These are phyloP conservation scores for Nannizzia gypsea DNA, from an alignment of 2,329 filamentous ascomycete species.

Conservation along the genomic window DNA sequence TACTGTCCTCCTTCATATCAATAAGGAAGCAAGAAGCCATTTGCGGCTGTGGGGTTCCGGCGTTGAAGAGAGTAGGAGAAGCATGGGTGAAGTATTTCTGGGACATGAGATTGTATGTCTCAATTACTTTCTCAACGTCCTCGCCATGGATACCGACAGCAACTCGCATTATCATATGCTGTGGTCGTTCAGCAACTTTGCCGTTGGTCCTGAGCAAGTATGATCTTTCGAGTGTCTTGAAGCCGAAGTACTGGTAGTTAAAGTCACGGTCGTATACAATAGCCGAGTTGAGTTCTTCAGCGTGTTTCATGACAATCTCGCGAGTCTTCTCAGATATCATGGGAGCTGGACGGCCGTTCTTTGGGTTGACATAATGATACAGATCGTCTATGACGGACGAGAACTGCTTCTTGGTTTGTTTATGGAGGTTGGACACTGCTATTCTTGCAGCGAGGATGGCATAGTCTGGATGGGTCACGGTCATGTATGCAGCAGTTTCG, in stretches of 20 bases:
- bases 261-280: conserved; percentile 99
- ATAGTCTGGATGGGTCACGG: conserved; percentile 96
- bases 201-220: conserved; percentile 92
- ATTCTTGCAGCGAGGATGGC: conserved; percentile 97
- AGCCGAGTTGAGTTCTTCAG: conserved; percentile 93
- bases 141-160: conserved; percentile 94
- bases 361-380: conserved; percentile 92
- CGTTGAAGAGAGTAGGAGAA: conserved; percentile 95
- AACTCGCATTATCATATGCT: conserved; percentile 99
- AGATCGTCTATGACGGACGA: conserved; percentile 89
- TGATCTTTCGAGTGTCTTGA: conserved; percentile 97
- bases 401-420: conserved; percentile 99
- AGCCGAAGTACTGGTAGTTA: conserved; percentile 99
- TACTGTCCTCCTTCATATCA: conserved; percentile 99
- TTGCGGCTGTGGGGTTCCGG: conserved; percentile 86
- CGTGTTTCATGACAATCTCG: conserved; percentile 88
- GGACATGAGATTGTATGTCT: conserved; percentile 99
- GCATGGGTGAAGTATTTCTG: conserved; percentile 98
- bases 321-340: conserved; percentile 94
- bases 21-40: conserved; percentile 97
- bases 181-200: conserved; percentile 91
- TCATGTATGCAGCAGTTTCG: conserved; percentile 99
- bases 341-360: conserved; percentile 68
- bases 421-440: conserved; percentile 98
- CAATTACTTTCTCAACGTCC: conserved; percentile 82